Percentiles rank a stretch among this genome's conserved stretches.
Evolutionary conservation across 805 yeast species (phyloP).

Genomic region (Ogataea nakhonphanomensis): DNA sequence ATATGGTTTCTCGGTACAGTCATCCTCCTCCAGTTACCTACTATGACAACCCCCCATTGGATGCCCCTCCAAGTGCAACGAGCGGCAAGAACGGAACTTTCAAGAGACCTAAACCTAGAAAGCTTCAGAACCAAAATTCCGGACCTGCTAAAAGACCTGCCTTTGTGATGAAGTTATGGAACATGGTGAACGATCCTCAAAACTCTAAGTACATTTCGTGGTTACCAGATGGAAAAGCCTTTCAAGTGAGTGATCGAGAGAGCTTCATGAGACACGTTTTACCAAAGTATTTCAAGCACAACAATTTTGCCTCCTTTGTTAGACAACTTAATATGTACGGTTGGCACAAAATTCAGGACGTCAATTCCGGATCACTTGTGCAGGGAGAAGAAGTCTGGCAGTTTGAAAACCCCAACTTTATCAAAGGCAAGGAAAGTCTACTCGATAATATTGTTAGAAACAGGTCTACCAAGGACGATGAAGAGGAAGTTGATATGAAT

Average conservation of each 20-base stretch:
- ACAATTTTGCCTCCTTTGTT: conserved; percentile 92
- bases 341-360: conserved; percentile 97
- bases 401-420: conserved; percentile 79
- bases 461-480: conserved; percentile 41
- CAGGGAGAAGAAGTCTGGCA: conserved; percentile 80
- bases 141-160: conserved; percentile 66
- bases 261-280: conserved; percentile 76
- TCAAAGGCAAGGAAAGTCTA: conserved; percentile 75
- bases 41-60: conserved; percentile 12
- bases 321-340: conserved; percentile 98
- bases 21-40: conserved; percentile 11
- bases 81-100: conserved; percentile 13
- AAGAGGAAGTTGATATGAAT: conserved; percentile 45
- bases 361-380: conserved; percentile 67
- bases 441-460: conserved; percentile 84
- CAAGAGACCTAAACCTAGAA: conserved; percentile 27
- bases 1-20: conserved; percentile 15
- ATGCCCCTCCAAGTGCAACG: not conserved
- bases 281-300: conserved; percentile 93
- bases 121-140: conserved; percentile 16
- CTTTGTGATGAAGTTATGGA: conserved; percentile 91
- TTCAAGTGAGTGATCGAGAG: conserved; percentile 82
- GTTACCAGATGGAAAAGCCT: conserved; percentile 81
- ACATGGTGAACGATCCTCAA: conserved; percentile 81
- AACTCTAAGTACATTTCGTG: conserved; percentile 75